Base-by-base conservation (phyloP, 371 early-diverging fungal genomes). In the Globomyces sp. region DNA sequence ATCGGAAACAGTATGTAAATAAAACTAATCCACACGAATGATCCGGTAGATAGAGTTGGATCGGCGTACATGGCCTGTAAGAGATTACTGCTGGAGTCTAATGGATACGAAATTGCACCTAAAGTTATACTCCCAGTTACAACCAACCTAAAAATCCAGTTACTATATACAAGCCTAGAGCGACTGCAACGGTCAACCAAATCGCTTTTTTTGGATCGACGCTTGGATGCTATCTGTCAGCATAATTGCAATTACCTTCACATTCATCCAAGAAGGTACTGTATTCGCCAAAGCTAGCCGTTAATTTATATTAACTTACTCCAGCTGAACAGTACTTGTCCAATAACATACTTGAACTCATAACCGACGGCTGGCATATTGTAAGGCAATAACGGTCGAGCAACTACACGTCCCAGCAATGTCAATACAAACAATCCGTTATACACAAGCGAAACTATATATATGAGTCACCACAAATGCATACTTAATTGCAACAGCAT, bases 221-320 rank as follows among this genome's bases (percentile, higher is more conserved):
- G 36, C 40, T n/a, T 34, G 64, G 62, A 62, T 71, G 71, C 69
- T 24, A 24, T 24, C 24, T 0, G 24, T 24, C 24, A 24, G 0
- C 0, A 0, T 24, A 24, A 0, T 24, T 24, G 0, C 24, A 24
- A 24, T 0, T 24, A 24, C 24, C 24, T 73, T 78, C 8, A 74
- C 73, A 58, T 80, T 80, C 24, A 80, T 67, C 81, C 81, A 80
- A 13, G 74, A 74, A n/a, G 81, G 81, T 34, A 80, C 67, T 41
- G 77, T 77, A 62, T 77, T 78, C 39, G 77, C 81, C 47, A 80
- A 48, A 0, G 81, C 74, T 67, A 55, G 24, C 24, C 24, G 24
- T 24, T 24, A 36, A 9, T 36, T 50, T 45, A 11, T 1, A n/a
- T 0, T 47, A 44, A 3, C 50, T 40, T 43, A 72, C 72, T 75